Conservation (phyloP, 306 rosid species). For the Fragaria ananassa region DNA sequence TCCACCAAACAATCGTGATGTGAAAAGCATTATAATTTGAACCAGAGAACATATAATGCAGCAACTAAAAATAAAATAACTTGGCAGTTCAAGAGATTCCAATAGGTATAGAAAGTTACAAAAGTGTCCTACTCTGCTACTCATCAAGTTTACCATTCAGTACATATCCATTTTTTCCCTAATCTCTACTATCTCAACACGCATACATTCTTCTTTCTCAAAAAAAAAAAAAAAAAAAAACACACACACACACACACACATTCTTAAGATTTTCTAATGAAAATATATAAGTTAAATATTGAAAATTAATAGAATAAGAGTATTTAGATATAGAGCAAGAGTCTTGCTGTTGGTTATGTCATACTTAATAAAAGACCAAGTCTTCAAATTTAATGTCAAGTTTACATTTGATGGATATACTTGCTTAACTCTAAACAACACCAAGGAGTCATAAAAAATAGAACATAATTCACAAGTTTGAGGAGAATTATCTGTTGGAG, state of each 20-base stretch:
- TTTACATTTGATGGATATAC: not conserved
- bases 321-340: not conserved
- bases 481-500: not conserved
- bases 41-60: not conserved
- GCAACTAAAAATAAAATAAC: conserved; percentile 12
- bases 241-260: not conserved
- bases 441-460: not conserved
- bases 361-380: not conserved
- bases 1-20: not conserved
- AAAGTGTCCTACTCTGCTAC: not conserved
- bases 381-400: not conserved
- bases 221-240: too few relatives aligned
- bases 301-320: not conserved
- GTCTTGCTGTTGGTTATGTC: not conserved
- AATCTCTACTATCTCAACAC: not conserved
- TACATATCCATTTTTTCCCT: not conserved
- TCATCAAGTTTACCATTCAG: not conserved
- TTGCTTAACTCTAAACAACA: not conserved
- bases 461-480: not conserved
- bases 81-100: conserved; percentile 2
- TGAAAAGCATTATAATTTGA: conserved; percentile 1
- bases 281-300: not conserved
- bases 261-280: not conserved
- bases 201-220: not conserved
- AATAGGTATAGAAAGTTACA: not conserved